phyloP scores from a whole-genome alignment of 192 early-diverging fungal species.

The Linnemannia exigua region DNA sequence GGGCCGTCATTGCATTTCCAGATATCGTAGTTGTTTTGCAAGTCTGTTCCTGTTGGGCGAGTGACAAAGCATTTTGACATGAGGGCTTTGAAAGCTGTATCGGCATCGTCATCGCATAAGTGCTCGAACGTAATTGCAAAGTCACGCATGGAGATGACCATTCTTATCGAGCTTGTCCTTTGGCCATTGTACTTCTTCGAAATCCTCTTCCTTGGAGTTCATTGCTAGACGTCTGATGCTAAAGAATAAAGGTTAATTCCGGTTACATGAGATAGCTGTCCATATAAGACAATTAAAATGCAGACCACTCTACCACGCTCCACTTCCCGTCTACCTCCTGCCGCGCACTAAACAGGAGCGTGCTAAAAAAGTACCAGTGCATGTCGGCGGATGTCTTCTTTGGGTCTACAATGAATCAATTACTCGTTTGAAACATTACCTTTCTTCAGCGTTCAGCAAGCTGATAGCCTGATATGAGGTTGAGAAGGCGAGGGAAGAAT shows the following conservation, averaged over 20 bases:
- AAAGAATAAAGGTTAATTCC: too few species aligned
- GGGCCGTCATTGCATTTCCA: constrained; percentile 27
- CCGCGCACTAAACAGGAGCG: constrained; percentile 26
- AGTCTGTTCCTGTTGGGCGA: neutral
- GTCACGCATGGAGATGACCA: neutral
- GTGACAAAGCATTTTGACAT: constrained; percentile 6
- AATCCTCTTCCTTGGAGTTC: neutral
- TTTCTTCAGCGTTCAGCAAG: too few species aligned
- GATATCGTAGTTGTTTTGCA: neutral
- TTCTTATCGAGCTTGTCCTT: neutral
- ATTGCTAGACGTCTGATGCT: constrained; percentile 24
- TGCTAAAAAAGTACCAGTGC: constrained; percentile 35
- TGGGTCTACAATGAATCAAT: constrained; percentile 15
- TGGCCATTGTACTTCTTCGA: constrained; percentile 4
- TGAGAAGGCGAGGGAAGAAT: too few species aligned
- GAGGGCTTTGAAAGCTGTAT: neutral
- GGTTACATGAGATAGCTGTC: too few species aligned
- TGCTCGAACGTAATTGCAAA: constrained; percentile 19
- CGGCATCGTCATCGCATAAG: constrained; percentile 7
- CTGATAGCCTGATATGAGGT: too few species aligned
- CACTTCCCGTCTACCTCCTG: constrained; percentile 39
- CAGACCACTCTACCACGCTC: constrained; percentile 27
- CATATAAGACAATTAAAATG: too few species aligned
- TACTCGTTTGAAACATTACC: neutral
- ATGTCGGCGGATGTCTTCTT: constrained; percentile 24